Base-by-base conservation (phyloP, 2,329 filamentous ascomycete species). In the Cladosporium oxysporum region DNA sequence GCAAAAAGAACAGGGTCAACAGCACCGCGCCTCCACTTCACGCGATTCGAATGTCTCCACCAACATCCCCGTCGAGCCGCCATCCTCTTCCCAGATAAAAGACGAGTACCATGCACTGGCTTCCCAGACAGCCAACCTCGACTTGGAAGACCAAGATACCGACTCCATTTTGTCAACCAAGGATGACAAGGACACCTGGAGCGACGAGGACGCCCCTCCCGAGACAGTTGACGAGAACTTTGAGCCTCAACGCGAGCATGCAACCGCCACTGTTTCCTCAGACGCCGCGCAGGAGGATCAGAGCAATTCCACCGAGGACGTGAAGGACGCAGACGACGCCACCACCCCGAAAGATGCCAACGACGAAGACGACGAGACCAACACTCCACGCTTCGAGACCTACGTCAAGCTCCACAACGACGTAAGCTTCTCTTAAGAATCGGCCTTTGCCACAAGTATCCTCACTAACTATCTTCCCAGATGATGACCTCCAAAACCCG, bases 361-460 rank as follows among this genome's bases (percentile, higher is more conserved):
- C 12, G 2, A 18, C 16, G 29, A 57, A 18, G 21, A 33, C 21
- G n/a, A 37, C 53, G 29, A 58, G 7, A 37, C 31, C 21, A 33
- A 41, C 57, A 59, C 33, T 23, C 57, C 57, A 3, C 57, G 57
- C 35, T 37, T 59, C 16, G 6, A 23, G 12, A 35, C 37, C 23
- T 59, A 59, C 57, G n/a, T 59, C 35, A 47, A 59, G 5, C 57
- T 59, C 23, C 57, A 59, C 57, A 59, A 59, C 57, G 57, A 59
- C 0, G 57, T 59, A 31, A 11, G 37, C 5, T 12, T 26, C 26
- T 1, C 35, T 12, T 18, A 0, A 26, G 8, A 14, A 18, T 12
- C 5, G 2, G 1, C 18, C n/a, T 3, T 26, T 16, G 12, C 10
- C 26, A 11, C n/a, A n/a, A 11, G 28, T 3, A 14, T 18, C n/a